These are phyloP conservation scores for Neofusicoccum parvum DNA, from an alignment of 2,329 filamentous ascomycete genomes.

Conservation along the genomic window DNA sequence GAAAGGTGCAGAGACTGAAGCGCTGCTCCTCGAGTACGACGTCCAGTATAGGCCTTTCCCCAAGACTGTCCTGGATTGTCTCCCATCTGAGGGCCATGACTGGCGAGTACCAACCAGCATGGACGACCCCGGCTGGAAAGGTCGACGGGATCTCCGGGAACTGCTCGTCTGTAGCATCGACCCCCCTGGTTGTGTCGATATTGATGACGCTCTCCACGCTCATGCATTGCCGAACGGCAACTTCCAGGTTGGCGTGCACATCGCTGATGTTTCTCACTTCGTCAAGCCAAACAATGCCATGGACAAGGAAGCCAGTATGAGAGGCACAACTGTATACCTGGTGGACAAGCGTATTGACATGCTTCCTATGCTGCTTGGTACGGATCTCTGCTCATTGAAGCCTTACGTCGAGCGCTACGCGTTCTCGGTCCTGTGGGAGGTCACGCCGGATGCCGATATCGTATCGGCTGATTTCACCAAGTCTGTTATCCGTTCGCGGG, in stretches of 20 bases:
- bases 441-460: conserved; percentile 82
- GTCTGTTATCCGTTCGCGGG: conserved; percentile 93
- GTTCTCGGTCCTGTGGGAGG: conserved; percentile 68
- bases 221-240: conserved; percentile 85
- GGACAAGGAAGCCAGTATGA: conserved; percentile 91
- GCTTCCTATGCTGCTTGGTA: conserved; percentile 94
- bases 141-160: conserved; percentile 78
- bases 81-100: conserved; percentile 87
- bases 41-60: conserved; percentile 98
- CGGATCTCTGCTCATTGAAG: conserved; percentile 93
- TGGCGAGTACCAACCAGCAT: conserved; percentile 85
- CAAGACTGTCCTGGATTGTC: conserved; percentile 90
- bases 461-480: conserved; percentile 89
- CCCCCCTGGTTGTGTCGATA: conserved; percentile 93
- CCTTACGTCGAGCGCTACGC: conserved; percentile 84
- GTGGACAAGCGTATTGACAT: conserved; percentile 99
- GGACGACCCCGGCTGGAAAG: conserved; percentile 84
- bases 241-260: conserved; percentile 94
- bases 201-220: conserved; percentile 95
- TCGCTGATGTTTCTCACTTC: conserved; percentile 98
- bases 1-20: conserved; percentile 97
- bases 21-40: conserved; percentile 89
- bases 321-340: conserved; percentile 94
- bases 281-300: conserved; percentile 96
- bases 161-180: conserved; percentile 97